A percentile compares a stretch with the other conserved stretches of the same genome.
Conservation (phyloP, 2,329 filamentous ascomycete species). For the Exophiala alcalophila region DNA sequence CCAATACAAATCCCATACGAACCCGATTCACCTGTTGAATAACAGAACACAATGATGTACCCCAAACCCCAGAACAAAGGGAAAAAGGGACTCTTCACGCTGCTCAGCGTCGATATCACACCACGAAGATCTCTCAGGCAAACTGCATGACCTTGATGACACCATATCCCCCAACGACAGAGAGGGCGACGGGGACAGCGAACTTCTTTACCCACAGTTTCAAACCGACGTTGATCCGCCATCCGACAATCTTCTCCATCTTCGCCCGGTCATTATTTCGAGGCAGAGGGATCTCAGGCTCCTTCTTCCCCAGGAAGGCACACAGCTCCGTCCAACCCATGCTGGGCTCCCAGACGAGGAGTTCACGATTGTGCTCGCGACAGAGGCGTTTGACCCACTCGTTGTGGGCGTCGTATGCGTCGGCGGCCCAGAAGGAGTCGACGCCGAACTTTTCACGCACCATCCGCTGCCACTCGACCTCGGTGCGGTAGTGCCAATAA, state of each 20-base stretch:
- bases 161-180: slow-evolving; percentile 10
- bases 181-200: slow-evolving; percentile 3
- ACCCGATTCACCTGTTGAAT: too few relatives aligned
- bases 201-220: slow-evolving; percentile 13
- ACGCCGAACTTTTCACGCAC: slow-evolving; percentile 10
- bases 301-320: slow-evolving; percentile 38
- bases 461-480: slow-evolving; percentile 10
- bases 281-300: slow-evolving; percentile 39
- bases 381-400: slow-evolving; percentile 15
- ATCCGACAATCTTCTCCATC: slow-evolving; percentile 6
- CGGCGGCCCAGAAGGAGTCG: slow-evolving; percentile 8
- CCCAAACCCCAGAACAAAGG: too few relatives aligned
- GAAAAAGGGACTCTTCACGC: too few relatives aligned
- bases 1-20: too few relatives aligned
- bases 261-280: slow-evolving; percentile 30
- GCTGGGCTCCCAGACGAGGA: slow-evolving; percentile 20
- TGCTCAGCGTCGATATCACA: too few relatives aligned
- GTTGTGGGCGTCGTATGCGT: slow-evolving; percentile 13
- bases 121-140: background rate
- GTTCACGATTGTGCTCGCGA: slow-evolving; percentile 4
- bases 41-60: too few relatives aligned
- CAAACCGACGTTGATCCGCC: slow-evolving; percentile 11
- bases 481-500: slow-evolving; percentile 11
- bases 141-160: slow-evolving; percentile 1
- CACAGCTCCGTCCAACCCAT: slow-evolving; percentile 47